These are phyloP conservation scores for Rhododendron ferrugineum DNA, from an alignment of 148 eudicot genomes.

Conservation along the genomic window DNA sequence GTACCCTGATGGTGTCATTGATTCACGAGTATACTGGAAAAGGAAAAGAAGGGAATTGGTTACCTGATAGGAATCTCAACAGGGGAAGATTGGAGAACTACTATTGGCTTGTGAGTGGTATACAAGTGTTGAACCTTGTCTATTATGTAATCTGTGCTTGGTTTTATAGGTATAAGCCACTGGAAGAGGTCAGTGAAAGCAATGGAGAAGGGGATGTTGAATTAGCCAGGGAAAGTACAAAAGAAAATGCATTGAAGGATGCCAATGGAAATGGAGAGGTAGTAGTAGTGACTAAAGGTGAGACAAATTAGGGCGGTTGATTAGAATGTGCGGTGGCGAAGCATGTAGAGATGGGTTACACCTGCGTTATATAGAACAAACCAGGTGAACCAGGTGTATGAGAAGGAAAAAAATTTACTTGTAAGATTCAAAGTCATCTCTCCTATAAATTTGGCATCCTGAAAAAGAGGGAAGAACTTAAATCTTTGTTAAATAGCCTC, in stretches of 20 bases:
- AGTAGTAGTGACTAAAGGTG: not conserved
- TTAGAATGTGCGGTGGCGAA: not conserved
- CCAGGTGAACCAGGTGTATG: not conserved
- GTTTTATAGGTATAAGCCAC: conserved; percentile 28
- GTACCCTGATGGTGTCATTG: conserved; percentile 37
- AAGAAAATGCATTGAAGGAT: not conserved
- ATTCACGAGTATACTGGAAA: conserved; percentile 35
- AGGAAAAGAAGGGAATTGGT: conserved; percentile 30
- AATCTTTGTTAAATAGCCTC: not conserved
- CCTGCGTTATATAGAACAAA: no score
- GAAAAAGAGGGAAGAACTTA: not conserved
- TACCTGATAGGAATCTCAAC: conserved; percentile 36
- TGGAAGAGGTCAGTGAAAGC: conserved; percentile 20
- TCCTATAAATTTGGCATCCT: not conserved
- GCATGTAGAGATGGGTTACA: not conserved
- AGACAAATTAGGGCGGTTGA: not conserved
- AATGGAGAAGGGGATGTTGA: conserved; percentile 16
- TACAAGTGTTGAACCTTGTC: conserved; percentile 30
- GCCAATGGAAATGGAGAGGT: not conserved
- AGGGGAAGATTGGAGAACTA: conserved; percentile 36
- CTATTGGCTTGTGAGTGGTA: conserved; percentile 30
- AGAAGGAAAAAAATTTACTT: no score
- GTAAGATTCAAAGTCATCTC: not conserved
- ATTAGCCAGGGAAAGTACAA: not conserved
- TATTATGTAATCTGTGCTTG: conserved; percentile 28